phyloP scores from a whole-genome alignment of 805 yeast genomes.

The Metschnikowia cubensis region DNA sequence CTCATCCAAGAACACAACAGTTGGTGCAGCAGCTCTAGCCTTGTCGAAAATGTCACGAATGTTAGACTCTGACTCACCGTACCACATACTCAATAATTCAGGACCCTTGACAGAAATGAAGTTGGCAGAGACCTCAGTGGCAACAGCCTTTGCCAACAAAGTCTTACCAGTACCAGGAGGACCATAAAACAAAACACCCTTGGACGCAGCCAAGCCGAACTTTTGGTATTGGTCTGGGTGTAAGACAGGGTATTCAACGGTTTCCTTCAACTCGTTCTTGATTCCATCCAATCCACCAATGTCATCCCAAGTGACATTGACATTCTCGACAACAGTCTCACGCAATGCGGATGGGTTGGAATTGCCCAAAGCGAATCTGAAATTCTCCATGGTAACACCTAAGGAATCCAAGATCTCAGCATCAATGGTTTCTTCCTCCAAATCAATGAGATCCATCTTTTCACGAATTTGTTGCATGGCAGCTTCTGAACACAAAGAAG shows the following conservation, averaged over 20 bases:
- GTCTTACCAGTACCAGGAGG: constrained; percentile 99
- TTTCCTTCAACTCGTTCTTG: constrained; percentile 95
- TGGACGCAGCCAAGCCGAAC: constrained; percentile 95
- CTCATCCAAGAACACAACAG: constrained; percentile 97
- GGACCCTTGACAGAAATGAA: constrained; percentile 97
- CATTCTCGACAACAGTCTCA: constrained; percentile 98
- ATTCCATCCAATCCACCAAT: constrained; percentile 97
- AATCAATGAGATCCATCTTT: constrained; percentile 96
- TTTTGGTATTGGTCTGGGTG: constrained; percentile 99
- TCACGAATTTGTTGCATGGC: constrained; percentile 99
- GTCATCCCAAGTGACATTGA: constrained; percentile 98
- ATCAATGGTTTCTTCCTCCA: constrained; percentile 94
- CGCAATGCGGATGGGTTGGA: constrained; percentile 98
- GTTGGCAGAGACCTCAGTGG: constrained; percentile 97
- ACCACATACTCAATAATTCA: constrained; percentile 96
- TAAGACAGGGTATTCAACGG: constrained; percentile 97
- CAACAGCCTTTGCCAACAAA: constrained; percentile 95
- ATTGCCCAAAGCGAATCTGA: constrained; percentile 94
- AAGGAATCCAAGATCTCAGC: constrained; percentile 94
- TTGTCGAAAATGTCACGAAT: constrained; percentile 97
- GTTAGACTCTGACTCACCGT: constrained; percentile 96
- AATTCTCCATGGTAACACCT: constrained; percentile 99
- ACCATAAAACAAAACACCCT: constrained; percentile 97
- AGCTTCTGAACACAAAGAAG: constrained; percentile 98
- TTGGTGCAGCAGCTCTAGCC: constrained; percentile 99